Base-by-base conservation (phyloP, 192 early-diverging fungal species). In the Dissophora ornata region DNA sequence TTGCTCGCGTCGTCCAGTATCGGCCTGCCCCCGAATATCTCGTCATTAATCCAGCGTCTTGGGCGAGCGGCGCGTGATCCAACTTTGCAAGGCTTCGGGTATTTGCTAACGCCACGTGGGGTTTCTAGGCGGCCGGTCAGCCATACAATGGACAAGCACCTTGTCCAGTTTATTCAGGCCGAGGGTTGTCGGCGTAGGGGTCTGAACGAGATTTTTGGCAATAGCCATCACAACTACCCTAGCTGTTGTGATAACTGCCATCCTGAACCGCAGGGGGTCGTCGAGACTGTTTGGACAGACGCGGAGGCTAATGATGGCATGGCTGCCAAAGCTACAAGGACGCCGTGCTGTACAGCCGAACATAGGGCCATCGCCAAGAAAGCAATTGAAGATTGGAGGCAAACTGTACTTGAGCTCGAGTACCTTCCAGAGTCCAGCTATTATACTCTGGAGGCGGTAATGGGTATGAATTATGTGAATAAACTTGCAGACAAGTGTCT, bases 1-100 rank as follows among this genome's bases (percentile, higher is more conserved):
- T 62, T 34, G 15, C 26, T 4, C 29, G 47, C 21, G 60, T 62
- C 16, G 36, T 62, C 47, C 60, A 62, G 48, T 62, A 36, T 46
- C 26, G 60, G 22, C 38, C n/a, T 36, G n/a, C 60, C 60, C 3
- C 36, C 49, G 7, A 62, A 21, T 24, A 62, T 62, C 34, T 38
- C 60, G 34, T 16, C 21, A 2, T 47, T 62, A 18, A 34, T 22
- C 7, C 60, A 62, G 24, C 47, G 60, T 6, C 33, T 62, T 50
- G 60, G 60, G 33, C 60, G 47, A 38, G 36, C 36, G 36, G 36
- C 34, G 36, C 36, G 36, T 12, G 36, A 38, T 38, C 36, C 36
- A 38, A 5, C 5, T 12, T 9, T 38, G 5, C 12, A 5, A 34
- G 46, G 34, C 47, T 42, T 1, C 60, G 60, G 3, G 34, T 26